Percentiles rank a stretch among this genome's conserved stretches.
Conservation (phyloP, 768 basidiomycete genomes). For the Hypholoma fasciculare region DNA sequence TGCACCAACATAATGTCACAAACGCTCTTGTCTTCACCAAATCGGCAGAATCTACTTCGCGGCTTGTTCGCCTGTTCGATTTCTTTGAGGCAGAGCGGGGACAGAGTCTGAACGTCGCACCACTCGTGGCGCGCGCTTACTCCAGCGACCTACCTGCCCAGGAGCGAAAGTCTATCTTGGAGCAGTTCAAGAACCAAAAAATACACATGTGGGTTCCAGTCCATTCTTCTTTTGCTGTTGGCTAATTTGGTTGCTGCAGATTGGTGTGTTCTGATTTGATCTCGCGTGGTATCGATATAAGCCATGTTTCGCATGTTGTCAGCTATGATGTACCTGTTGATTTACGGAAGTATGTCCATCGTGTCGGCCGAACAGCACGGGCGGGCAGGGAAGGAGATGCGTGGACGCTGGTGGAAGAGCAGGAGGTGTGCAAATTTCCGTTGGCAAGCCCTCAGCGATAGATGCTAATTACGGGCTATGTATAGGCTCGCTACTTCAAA, state of each 20-base stretch:
- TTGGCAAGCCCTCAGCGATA: not conserved
- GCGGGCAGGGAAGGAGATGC: conserved; percentile 88
- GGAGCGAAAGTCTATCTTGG: conserved; percentile 77
- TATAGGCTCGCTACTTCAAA: conserved; percentile 87
- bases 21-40: conserved; percentile 96
- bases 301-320: conserved; percentile 88
- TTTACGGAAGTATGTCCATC: conserved; percentile 97
- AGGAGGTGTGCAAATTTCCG: conserved; percentile 55
- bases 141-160: conserved; percentile 79
- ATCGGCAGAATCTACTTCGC: conserved; percentile 84
- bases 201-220: conserved; percentile 70
- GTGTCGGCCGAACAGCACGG: conserved; percentile 93
- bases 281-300: conserved; percentile 76
- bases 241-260: conserved; percentile 37
- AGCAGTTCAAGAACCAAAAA: conserved; percentile 77
- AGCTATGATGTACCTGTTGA: conserved; percentile 97
- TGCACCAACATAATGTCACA: conserved; percentile 57
- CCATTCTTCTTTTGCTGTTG: not conserved
- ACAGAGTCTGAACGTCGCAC: conserved; percentile 15
- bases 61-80: conserved; percentile 79
- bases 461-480: not conserved
- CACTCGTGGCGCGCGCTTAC: conserved; percentile 65
- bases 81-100: conserved; percentile 66
- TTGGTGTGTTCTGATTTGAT: conserved; percentile 91
- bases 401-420: conserved; percentile 95